These are phyloP conservation scores for Fistulinella cinereoalba DNA, from an alignment of 1,284 basidiomycete species.

Conservation along the genomic window DNA sequence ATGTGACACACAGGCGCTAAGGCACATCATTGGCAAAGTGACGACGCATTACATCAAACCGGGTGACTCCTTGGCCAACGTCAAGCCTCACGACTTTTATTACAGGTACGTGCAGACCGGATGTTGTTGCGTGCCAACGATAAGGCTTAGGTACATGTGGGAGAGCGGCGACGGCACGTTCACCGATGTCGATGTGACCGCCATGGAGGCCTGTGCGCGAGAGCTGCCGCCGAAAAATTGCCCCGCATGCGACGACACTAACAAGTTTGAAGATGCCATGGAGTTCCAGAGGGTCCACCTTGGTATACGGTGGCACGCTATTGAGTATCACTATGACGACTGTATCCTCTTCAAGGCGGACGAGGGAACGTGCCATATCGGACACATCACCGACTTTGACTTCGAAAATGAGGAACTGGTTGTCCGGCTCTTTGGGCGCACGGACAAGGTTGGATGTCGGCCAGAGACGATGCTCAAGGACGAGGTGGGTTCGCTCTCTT, in stretches of 20 bases:
- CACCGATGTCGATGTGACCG: slow-evolving; percentile 24
- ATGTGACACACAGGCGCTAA: slow-evolving; percentile 47
- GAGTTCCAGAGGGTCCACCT: slow-evolving; percentile 27
- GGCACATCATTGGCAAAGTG: slow-evolving; percentile 45
- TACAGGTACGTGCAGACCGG: slow-evolving; percentile 44
- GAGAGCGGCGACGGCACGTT: slow-evolving; percentile 15
- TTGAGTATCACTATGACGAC: slow-evolving; percentile 53
- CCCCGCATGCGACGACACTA: slow-evolving; percentile 39
- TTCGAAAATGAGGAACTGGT: slow-evolving; percentile 12
- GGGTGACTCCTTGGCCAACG: slow-evolving; percentile 10
- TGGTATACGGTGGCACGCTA: slow-evolving; percentile 43
- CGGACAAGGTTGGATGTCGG: slow-evolving; percentile 29
- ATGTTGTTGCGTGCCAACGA: slow-evolving; percentile 7
- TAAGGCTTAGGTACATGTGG: slow-evolving; percentile 24
- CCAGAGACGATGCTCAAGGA: slow-evolving; percentile 34
- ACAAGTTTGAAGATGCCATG: slow-evolving; percentile 30
- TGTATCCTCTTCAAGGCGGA: slow-evolving; percentile 49
- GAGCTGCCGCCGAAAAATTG: slow-evolving; percentile 48
- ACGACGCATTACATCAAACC: slow-evolving; percentile 37
- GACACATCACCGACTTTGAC: slow-evolving; percentile 33
- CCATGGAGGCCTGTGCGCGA: slow-evolving; percentile 8
- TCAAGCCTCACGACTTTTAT: slow-evolving; percentile 48
- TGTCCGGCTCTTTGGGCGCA: slow-evolving; percentile 37
- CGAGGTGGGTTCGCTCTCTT: slow-evolving; percentile 32
- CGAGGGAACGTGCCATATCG: slow-evolving; percentile 37